These are phyloP conservation scores for Barnettozyma vustinii DNA, from an alignment of 805 yeast species.

Conservation along the genomic window DNA sequence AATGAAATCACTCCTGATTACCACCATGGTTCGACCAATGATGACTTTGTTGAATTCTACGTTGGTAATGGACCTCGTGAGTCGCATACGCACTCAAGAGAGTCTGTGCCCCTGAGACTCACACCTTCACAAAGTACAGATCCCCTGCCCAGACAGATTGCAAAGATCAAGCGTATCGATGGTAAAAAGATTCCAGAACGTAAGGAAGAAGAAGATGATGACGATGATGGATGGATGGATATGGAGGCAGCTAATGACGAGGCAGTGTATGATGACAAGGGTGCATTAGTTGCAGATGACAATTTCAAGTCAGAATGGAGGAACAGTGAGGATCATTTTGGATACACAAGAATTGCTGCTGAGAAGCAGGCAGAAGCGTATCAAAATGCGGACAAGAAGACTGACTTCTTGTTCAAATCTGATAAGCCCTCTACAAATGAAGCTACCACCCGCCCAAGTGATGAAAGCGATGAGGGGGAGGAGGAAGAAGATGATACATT, in stretches of 20 bases:
- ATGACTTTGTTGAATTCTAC: constrained; percentile 32
- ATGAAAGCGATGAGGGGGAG: constrained; percentile 38
- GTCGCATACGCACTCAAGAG: not conserved
- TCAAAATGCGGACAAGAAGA: constrained; percentile 44
- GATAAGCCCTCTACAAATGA: constrained; percentile 13
- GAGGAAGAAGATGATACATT: constrained; percentile 26
- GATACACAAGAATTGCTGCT: constrained; percentile 85
- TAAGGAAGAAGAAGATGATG: constrained; percentile 26
- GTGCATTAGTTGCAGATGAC: constrained; percentile 44
- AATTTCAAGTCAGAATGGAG: constrained; percentile 12
- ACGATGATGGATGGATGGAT: constrained; percentile 67
- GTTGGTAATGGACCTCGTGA: constrained; percentile 21
- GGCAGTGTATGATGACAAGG: constrained; percentile 78
- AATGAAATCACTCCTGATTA: not conserved
- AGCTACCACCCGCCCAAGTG: constrained; percentile 23
- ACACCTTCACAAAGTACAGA: constrained; percentile 1
- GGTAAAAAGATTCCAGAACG: not conserved
- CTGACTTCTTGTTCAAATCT: constrained; percentile 47
- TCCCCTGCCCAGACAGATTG: not conserved
- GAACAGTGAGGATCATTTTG: constrained; percentile 29
- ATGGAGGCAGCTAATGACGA: constrained; percentile 78
- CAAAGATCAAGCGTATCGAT: constrained; percentile 1
- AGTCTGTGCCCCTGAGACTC: not conserved
- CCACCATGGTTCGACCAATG: not conserved
- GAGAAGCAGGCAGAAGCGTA: constrained; percentile 82